Evolutionary conservation across 1,139 yeast genomes (phyloP).

Genomic region (Nematodospora anomalae): DNA sequence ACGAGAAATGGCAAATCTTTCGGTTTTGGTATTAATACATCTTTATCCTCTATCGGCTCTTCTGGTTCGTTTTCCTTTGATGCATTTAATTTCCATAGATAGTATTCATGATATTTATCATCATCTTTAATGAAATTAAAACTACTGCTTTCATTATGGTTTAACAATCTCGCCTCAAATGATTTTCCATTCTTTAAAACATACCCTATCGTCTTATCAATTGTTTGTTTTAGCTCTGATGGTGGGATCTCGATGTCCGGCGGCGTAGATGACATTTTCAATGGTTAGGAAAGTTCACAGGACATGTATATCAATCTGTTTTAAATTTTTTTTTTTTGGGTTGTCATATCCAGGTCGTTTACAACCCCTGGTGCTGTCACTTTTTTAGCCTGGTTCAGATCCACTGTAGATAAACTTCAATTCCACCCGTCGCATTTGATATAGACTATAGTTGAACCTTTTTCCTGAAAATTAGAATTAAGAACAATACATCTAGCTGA

Average conservation of each 20-base stretch:
- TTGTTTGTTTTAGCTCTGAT: constrained; percentile 51
- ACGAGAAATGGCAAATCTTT: constrained; percentile 47
- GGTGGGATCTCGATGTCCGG: constrained; percentile 55
- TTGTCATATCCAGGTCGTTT: too few relatives aligned
- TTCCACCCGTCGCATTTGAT: neutral
- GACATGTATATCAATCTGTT: too few relatives aligned
- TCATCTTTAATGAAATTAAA: constrained; percentile 60
- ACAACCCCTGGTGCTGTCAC: too few relatives aligned
- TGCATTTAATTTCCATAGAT: constrained; percentile 36
- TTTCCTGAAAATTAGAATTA: neutral
- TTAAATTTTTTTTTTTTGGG: too few relatives aligned
- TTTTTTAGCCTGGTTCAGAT: too few relatives aligned
- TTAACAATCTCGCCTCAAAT: constrained; percentile 62
- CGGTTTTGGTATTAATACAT: constrained; percentile 10
- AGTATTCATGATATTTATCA: constrained; percentile 60
- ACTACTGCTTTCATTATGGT: constrained; percentile 49
- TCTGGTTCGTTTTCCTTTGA: constrained; percentile 1
- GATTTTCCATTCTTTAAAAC: constrained; percentile 65
- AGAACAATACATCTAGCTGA: too few relatives aligned
- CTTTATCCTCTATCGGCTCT: constrained; percentile 5
- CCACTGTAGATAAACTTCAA: too few relatives aligned
- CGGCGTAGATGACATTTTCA: neutral
- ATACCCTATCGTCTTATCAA: constrained; percentile 72
- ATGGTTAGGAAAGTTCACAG: too few relatives aligned
- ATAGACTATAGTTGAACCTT: neutral